Evolutionary conservation across 306 rosid genomes (phyloP).

Genomic region (Ormosia emarginata): DNA sequence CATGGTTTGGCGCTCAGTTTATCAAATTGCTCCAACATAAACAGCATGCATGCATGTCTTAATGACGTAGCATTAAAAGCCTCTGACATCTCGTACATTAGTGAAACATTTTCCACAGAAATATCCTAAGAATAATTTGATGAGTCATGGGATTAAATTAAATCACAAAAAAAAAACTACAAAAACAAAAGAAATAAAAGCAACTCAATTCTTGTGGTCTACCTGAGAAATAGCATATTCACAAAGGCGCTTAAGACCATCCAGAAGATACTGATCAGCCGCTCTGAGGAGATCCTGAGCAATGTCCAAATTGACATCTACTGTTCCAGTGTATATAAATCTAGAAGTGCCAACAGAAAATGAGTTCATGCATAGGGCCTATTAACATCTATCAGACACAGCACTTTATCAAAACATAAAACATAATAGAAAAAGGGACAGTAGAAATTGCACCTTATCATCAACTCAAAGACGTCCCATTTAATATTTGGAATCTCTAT

Average conservation of each 20-base stretch:
- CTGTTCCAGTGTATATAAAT: constrained; percentile 62
- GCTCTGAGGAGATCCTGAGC: constrained; percentile 66
- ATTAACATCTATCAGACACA: not conserved
- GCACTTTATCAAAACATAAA: not conserved
- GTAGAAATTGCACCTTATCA: constrained; percentile 70
- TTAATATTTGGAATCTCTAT: constrained; percentile 86
- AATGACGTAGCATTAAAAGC: constrained; percentile 58
- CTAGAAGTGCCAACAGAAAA: constrained; percentile 31
- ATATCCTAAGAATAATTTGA: constrained; percentile 42
- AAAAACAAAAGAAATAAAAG: not conserved
- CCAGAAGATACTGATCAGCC: constrained; percentile 81
- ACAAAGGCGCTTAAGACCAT: constrained; percentile 64
- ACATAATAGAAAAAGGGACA: not conserved
- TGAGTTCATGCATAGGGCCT: not conserved
- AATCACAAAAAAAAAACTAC: not conserved
- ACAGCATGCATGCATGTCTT: constrained; percentile 56
- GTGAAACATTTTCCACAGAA: constrained; percentile 44
- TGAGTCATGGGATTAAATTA: not conserved
- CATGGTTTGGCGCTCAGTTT: constrained; percentile 44
- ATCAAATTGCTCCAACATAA: constrained; percentile 53
- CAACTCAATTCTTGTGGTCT: not conserved
- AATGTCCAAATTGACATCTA: constrained; percentile 42
- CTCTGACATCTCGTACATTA: constrained; percentile 51
- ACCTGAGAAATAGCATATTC: constrained; percentile 67
- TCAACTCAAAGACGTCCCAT: constrained; percentile 87